Percentiles rank a stretch among this genome's conserved stretches.
These are phyloP conservation scores for Ascoidea tarda DNA, from an alignment of 805 yeast species.

Conservation along the genomic window DNA sequence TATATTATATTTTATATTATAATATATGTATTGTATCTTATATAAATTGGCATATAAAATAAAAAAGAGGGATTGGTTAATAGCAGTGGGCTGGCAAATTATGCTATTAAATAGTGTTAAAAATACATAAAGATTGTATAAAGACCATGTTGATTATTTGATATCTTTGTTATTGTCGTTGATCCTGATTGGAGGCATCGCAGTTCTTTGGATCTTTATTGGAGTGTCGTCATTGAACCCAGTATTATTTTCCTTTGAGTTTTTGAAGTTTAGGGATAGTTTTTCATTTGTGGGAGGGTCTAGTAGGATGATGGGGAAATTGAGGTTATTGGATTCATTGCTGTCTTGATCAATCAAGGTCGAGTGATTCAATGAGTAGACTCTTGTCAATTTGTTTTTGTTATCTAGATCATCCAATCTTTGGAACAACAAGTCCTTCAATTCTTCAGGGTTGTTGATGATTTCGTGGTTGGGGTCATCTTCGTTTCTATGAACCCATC, in stretches of 20 bases:
- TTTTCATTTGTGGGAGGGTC: neutral
- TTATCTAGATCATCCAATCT: neutral
- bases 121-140: no score
- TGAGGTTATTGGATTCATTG: neutral
- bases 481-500: constrained; percentile 7
- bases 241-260: neutral
- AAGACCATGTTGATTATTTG: no score
- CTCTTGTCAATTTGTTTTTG: neutral
- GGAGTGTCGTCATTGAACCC: neutral
- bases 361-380: neutral
- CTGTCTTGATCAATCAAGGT: neutral
- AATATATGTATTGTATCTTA: no score
- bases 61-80: no score
- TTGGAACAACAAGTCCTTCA: constrained; percentile 7
- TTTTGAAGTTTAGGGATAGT: no score
- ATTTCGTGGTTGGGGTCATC: constrained; percentile 7
- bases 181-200: neutral
- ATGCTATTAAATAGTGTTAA: no score
- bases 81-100: no score
- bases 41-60: no score
- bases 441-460: constrained; percentile 9
- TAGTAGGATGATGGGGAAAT: neutral
- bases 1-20: no score
- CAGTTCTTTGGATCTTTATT: neutral
- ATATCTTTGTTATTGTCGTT: no score